phyloP scores from a whole-genome alignment of 306 rosid genomes.

The Cicer bijugum region DNA sequence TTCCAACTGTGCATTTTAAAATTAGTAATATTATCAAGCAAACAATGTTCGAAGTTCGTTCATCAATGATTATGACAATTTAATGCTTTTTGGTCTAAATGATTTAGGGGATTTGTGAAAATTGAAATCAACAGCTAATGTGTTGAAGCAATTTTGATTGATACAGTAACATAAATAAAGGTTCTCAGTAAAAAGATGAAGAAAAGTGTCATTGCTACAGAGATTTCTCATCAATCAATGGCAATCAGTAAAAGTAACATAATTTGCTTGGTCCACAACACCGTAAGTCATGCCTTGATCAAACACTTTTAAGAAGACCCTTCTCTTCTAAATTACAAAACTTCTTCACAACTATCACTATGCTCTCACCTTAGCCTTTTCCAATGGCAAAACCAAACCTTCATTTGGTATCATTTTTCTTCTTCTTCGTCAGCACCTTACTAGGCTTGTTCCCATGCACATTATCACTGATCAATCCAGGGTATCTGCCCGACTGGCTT shows the following conservation, averaged over 20 bases:
- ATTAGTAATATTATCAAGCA: neutral
- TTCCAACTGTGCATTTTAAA: neutral
- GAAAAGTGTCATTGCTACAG: neutral
- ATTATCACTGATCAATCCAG: conserved; percentile 55
- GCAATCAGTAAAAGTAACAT: conserved; percentile 48
- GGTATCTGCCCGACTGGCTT: conserved; percentile 56
- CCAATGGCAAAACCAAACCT: conserved; percentile 59
- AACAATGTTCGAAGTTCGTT: neutral
- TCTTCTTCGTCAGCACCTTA: conserved; percentile 48
- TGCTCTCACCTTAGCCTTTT: conserved; percentile 41
- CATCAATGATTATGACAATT: too few relatives aligned
- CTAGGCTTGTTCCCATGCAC: conserved; percentile 51
- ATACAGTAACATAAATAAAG: neutral
- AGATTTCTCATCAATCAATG: conserved; percentile 36
- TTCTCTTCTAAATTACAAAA: conserved; percentile 42
- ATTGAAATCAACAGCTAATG: neutral
- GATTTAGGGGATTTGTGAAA: neutral
- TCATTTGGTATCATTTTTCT: conserved; percentile 40
- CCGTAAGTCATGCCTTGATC: conserved; percentile 81
- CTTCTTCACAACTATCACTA: conserved; percentile 40
- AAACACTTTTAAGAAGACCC: conserved; percentile 40
- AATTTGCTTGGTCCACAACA: conserved; percentile 52
- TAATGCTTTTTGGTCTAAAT: neutral
- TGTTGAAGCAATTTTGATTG: too few relatives aligned
- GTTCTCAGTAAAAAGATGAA: neutral